Evolutionary conservation across 352 stramenopile species (phyloP).

Genomic region (Pythium folliculosum): DNA sequence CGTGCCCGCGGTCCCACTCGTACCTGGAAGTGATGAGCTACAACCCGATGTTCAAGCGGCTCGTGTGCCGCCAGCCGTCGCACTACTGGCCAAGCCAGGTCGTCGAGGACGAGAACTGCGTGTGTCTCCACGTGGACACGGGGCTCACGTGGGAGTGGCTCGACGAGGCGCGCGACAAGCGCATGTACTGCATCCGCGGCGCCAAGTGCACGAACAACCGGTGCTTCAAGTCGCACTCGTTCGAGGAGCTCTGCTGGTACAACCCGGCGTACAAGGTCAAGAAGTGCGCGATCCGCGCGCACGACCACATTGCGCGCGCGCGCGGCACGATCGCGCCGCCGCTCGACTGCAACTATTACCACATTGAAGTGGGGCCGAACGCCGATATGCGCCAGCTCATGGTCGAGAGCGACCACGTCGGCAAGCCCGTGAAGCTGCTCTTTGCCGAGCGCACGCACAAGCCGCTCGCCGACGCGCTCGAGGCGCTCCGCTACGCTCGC

Average conservation of each 20-base stretch:
- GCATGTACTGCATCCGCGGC: constrained; percentile 10
- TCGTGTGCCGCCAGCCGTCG: constrained; percentile 42
- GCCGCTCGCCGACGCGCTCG: constrained; percentile 20
- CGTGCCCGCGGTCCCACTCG: constrained; percentile 41
- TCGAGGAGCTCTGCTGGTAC: constrained; percentile 30
- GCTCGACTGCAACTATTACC: constrained; percentile 12
- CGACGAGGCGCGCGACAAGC: constrained; percentile 22
- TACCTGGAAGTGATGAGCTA: constrained; percentile 57
- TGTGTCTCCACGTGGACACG: constrained; percentile 50
- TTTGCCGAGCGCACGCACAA: constrained; percentile 25
- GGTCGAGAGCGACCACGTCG: constrained; percentile 24
- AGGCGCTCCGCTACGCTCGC: constrained; percentile 20
- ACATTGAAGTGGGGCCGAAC: constrained; percentile 9
- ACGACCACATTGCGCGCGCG: constrained; percentile 12
- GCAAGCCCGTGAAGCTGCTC: constrained; percentile 13
- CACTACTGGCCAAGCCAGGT: constrained; percentile 49
- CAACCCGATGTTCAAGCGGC: constrained; percentile 53
- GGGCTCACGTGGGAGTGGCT: constrained; percentile 46
- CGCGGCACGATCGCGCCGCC: constrained; percentile 12
- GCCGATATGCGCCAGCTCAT: constrained; percentile 17
- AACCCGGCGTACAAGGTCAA: constrained; percentile 24
- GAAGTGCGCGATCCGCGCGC: constrained; percentile 1
- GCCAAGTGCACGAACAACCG: constrained; percentile 11
- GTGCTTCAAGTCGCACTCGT: constrained; percentile 30
- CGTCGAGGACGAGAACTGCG: constrained; percentile 44